Base-by-base conservation (phyloP, 2,329 filamentous ascomycete genomes). In the Akanthomyces uredinophilus region DNA sequence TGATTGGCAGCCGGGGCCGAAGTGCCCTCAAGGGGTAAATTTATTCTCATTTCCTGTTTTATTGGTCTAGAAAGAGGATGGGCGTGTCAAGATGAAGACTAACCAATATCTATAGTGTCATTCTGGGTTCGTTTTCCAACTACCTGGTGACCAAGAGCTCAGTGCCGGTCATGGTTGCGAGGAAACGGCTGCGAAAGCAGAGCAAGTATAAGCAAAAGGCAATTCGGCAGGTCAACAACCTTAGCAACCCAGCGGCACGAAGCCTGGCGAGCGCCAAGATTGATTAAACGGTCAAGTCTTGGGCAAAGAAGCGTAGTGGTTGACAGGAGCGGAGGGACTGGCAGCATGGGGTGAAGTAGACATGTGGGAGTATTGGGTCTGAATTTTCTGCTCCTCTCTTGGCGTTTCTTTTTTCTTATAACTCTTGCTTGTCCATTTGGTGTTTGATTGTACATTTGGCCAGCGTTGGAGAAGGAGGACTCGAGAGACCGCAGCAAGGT, bases 81-180 rank as follows among this genome's bases (percentile, higher is more conserved):
- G 22, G 24, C 27, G 8, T 20, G 27, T 37, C n/a, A n/a, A n/a
- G n/a, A n/a, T 18, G 4, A n/a, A 52, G 18, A 37, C 54, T 57
- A 47, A 57, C 43, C 24, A 24, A 5, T 18, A n/a, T n/a, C n/a
- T 39, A 53, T 68, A 96, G 93, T 71, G 94, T 97, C 24, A 88
- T 99, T 64, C 83, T 99, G 35, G 95, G 95, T 29, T 97, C 93
- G 0, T 98, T 99, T 75, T 96, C 91, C 64, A 98, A 98, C 73
- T 99, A 99, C 71, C 82, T 99, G 8, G 93, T 99, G 37, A 96
- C 92, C 43, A 98, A 98, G 78, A 96, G 92, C 66, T 96, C 91
- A 2, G 92, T 96, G 18, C 95, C 95, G 0, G 95, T 99, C 64
- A 99, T 99, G 95, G 95, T 98, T 41, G 95, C 95, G 8, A 83